Base-by-base conservation (phyloP, 768 basidiomycete genomes). In the Pisolithus marmoratus region DNA sequence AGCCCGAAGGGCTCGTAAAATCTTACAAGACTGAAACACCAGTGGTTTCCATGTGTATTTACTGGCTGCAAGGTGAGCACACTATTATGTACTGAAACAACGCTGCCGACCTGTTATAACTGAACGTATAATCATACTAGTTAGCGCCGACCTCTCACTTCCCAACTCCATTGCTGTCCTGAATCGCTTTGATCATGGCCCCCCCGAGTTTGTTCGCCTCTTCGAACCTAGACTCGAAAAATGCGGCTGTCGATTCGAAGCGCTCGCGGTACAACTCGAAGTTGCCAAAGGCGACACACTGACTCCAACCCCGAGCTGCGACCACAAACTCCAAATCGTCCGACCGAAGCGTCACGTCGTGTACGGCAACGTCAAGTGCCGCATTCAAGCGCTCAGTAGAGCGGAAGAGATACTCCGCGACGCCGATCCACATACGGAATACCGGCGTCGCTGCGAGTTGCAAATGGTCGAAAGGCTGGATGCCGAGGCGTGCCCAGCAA, bases 291-390 rank as follows among this genome's bases (percentile, higher is more conserved):
- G 81, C 84, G 40, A 98, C 90, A 64, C 91, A 93, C 70, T 97
- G 91, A 60, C 90, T 93, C 95, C 95, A 99, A 3, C 93, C 94
- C 27, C 94, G 74, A 0, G 94, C 92, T 0, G 93, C 94, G 22
- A 97, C 74, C 20, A 94, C 86, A 61, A 98, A 99, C 69, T 97
- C 95, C 19, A 94, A 74, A 67, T 99, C 95, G 58, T 99, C 90
- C 1, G 84, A 78, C 8, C 94, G 76, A 62, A 94, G 88, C 62
- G 87, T 81, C 4, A 80, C 80, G 59, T 95, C 89, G 53, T 81
- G 69, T 31, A 94, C 63, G 0, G 86, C 89, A 0, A 91, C 86
- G 40, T 83, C 71, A 42, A 97, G 76, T 0, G 94, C 87, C 2
- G 75, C 70, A 50, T 83, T 75, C 17, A 96, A 72, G 3, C 87